Conservation (phyloP, 2,329 filamentous ascomycete species). For the Penicillium sp. region DNA sequence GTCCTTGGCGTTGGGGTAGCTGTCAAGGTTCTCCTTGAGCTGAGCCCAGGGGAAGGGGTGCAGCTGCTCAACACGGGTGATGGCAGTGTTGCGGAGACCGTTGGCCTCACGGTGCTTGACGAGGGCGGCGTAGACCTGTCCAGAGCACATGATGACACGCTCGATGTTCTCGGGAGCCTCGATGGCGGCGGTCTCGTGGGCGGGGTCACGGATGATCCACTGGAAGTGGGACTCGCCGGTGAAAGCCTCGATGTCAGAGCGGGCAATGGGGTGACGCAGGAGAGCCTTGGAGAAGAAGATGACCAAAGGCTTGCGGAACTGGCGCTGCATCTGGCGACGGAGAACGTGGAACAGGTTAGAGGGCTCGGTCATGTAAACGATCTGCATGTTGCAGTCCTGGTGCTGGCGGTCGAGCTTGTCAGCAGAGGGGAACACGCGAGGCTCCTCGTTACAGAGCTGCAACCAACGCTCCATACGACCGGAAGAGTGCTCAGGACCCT, state of each 20-base stretch:
- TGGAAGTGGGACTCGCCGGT: slow-evolving; percentile 88
- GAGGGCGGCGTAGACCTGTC: slow-evolving; percentile 89
- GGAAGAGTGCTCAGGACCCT: slow-evolving; percentile 97
- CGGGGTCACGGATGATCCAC: slow-evolving; percentile 92
- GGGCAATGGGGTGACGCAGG: slow-evolving; percentile 87
- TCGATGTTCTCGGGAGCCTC: slow-evolving; percentile 83
- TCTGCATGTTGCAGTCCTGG: slow-evolving; percentile 99
- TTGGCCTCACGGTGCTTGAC: slow-evolving; percentile 87
- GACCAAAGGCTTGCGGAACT: slow-evolving; percentile 97
- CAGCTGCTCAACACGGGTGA: slow-evolving; percentile 95
- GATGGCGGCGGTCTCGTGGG: slow-evolving; percentile 71
- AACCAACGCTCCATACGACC: slow-evolving; percentile 96
- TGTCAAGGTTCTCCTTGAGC: slow-evolving; percentile 93
- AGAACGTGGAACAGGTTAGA: slow-evolving; percentile 96
- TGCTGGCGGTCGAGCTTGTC: slow-evolving; percentile 96
- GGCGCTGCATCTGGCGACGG: slow-evolving; percentile 95
- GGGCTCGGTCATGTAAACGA: slow-evolving; percentile 95
- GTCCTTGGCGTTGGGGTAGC: slow-evolving; percentile 95
- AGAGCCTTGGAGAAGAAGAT: slow-evolving; percentile 99
- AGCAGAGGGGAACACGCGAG: slow-evolving; percentile 80
- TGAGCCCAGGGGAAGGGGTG: slow-evolving; percentile 99
- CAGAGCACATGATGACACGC: slow-evolving; percentile 89
- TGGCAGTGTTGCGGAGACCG: slow-evolving; percentile 83
- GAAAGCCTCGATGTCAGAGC: slow-evolving; percentile 89
- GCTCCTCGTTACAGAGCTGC: slow-evolving; percentile 96